These are phyloP conservation scores for Ananas comosus DNA, from an alignment of 176 grass and related monocot genomes.

Conservation along the genomic window DNA sequence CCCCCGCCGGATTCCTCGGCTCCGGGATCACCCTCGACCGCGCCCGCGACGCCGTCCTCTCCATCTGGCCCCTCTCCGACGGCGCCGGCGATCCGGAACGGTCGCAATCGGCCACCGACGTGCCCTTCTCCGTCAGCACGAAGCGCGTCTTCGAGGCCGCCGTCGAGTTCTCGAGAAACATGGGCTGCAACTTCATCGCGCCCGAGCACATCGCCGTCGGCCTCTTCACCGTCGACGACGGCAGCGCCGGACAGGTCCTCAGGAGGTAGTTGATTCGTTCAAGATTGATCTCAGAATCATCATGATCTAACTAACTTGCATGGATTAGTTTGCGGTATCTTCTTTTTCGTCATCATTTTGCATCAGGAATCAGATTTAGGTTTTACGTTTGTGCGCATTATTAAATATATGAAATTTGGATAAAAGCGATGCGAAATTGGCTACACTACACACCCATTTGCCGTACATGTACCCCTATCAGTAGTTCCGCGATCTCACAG, in stretches of 20 bases:
- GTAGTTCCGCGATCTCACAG: no score
- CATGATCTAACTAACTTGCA: no score
- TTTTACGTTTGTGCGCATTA: no score
- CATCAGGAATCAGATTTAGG: no score
- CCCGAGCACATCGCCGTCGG: conserved; percentile 76
- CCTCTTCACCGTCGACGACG: conserved; percentile 66
- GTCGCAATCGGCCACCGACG: conserved; percentile 37
- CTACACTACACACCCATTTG: no score
- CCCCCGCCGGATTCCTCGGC: conserved; percentile 46
- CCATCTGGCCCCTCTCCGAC: conserved; percentile 18
- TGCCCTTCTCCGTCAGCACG: conserved; percentile 49
- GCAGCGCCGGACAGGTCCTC: conserved; percentile 57
- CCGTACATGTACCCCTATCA: no score
- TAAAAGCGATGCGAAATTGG: no score
- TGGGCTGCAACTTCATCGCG: conserved; percentile 66
- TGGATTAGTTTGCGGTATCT: no score
- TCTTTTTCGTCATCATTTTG: no score
- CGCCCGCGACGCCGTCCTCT: conserved; percentile 52
- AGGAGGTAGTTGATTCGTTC: conserved; percentile 35
- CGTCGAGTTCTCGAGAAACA: conserved; percentile 58
- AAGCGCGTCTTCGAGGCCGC: conserved; percentile 68
- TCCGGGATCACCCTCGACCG: conserved; percentile 74
- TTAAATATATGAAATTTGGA: no score
- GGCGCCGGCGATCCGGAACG: not conserved
- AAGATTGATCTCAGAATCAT: no score